These are phyloP conservation scores for Phytophthora palmivora DNA, from an alignment of 352 stramenopile genomes.

Conservation along the genomic window DNA sequence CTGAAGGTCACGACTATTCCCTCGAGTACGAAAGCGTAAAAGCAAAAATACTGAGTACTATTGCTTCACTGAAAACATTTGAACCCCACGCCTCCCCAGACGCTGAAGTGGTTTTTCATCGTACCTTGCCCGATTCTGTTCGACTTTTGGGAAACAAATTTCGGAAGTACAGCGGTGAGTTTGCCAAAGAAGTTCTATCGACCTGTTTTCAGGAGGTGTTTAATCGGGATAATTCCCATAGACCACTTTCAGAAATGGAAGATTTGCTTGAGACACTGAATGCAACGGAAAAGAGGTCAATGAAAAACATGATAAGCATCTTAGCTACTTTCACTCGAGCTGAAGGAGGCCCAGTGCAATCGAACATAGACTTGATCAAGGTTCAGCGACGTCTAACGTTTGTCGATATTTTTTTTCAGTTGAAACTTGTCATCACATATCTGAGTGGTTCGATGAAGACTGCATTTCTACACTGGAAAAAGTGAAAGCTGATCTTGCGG, in stretches of 20 bases:
- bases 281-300: no score
- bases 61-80: background rate
- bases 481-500: slow-evolving; percentile 14
- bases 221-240: no score
- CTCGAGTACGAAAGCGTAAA: background rate
- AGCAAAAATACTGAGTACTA: background rate
- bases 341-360: background rate
- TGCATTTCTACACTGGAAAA: slow-evolving; percentile 9
- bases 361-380: background rate
- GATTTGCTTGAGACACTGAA: no score
- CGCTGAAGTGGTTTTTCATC: no score
- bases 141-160: no score
- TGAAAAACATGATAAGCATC: background rate
- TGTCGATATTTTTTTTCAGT: slow-evolving; percentile 3
- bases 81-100: no score
- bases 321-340: background rate
- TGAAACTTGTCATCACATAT: background rate
- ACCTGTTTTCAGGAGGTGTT: no score
- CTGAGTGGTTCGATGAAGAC: slow-evolving; percentile 13
- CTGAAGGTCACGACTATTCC: slow-evolving; percentile 20
- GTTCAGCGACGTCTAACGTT: slow-evolving; percentile 1
- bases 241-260: no score
- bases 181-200: no score
- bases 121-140: no score
- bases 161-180: no score